Conservation (phyloP, 345 rosid species). For the Firmiana major region DNA sequence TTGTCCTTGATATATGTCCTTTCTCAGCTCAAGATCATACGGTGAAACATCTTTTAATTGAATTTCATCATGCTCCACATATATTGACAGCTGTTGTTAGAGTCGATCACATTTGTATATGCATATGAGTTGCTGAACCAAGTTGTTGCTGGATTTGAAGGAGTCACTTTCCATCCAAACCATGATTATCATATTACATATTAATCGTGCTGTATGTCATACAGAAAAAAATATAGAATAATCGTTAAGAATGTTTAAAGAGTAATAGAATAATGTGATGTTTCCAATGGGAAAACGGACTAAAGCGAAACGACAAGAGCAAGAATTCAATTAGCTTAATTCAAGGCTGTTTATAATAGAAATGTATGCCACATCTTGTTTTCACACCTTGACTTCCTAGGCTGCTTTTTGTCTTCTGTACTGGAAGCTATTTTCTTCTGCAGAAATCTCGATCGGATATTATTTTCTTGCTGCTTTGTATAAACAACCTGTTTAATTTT, state of each 20-base stretch:
- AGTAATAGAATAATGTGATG: constrained; percentile 10
- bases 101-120: background rate
- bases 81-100: background rate
- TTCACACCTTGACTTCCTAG: constrained; percentile 26
- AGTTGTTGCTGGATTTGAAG: background rate
- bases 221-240: background rate
- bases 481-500: background rate
- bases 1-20: constrained; percentile 13
- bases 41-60: background rate
- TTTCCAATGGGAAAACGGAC: constrained; percentile 16
- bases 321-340: constrained; percentile 7
- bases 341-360: background rate
- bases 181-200: background rate
- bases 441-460: constrained; percentile 7
- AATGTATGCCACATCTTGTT: background rate
- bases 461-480: background rate
- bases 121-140: background rate
- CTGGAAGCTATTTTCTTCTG: background rate
- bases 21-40: constrained; percentile 5
- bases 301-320: constrained; percentile 5
- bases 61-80: background rate
- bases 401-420: constrained; percentile 32
- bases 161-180: constrained; percentile 13
- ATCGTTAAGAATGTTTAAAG: background rate
- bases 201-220: background rate